phyloP scores from a whole-genome alignment of 345 rosid species.

The Durio zibethinus region DNA sequence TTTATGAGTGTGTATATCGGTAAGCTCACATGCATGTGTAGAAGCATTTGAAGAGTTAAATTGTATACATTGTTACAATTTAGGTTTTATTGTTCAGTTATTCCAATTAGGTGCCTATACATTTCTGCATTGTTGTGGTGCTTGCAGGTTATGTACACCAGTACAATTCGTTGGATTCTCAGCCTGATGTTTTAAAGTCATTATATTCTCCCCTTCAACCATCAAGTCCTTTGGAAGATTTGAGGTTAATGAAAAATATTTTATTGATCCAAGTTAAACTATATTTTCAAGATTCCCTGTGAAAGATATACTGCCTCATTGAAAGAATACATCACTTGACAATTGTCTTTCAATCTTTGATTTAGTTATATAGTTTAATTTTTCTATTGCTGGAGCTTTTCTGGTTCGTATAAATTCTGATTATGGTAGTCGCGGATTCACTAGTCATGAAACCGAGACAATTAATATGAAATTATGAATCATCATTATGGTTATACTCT shows the following conservation, averaged over 20 bases:
- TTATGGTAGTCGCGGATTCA: neutral
- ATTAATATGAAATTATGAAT: neutral
- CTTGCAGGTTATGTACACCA: conserved; percentile 74
- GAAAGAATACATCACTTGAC: neutral
- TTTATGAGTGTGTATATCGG: conserved; percentile 77
- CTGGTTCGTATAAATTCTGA: neutral
- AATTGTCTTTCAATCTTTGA: neutral
- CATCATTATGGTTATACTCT: neutral
- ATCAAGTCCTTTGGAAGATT: conserved; percentile 84
- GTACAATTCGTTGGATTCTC: conserved; percentile 79
- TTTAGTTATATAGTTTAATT: neutral
- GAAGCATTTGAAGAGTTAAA: neutral
- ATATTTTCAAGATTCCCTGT: neutral
- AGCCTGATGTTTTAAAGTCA: conserved; percentile 91
- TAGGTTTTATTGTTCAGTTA: neutral
- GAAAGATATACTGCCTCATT: neutral
- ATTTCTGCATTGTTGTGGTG: conserved; percentile 19
- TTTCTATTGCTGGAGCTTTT: neutral
- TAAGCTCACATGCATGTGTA: conserved; percentile 31
- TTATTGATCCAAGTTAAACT: neutral
- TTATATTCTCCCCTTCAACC: conserved; percentile 94
- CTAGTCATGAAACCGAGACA: conserved; percentile 6
- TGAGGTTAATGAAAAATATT: conserved; percentile 48
- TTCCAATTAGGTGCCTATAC: neutral
- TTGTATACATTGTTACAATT: neutral